These are phyloP conservation scores for Avicennia marina DNA, from an alignment of 257 asterid species.

Conservation along the genomic window DNA sequence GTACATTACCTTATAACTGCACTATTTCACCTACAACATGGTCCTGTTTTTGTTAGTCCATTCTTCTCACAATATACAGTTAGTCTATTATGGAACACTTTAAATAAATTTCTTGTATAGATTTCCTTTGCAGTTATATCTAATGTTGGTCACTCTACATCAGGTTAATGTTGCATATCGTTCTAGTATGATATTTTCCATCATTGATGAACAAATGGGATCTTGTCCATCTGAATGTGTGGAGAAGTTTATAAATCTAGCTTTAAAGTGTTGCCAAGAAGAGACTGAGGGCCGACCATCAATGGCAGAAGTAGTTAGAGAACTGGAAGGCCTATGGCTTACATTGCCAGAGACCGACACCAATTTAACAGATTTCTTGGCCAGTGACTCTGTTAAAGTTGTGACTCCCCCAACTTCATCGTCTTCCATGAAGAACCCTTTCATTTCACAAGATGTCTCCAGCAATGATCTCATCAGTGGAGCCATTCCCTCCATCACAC, in stretches of 20 bases:
- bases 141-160: too few species aligned
- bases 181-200: slow-evolving; percentile 58
- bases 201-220: slow-evolving; percentile 64
- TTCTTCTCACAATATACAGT: too few species aligned
- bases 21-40: too few species aligned
- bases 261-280: slow-evolving; percentile 67
- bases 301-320: slow-evolving; percentile 60
- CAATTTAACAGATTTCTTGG: slow-evolving; percentile 22
- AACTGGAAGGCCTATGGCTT: slow-evolving; percentile 50
- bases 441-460: slow-evolving; percentile 45
- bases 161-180: slow-evolving; percentile 70
- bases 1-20: too few species aligned
- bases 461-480: slow-evolving; percentile 74
- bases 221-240: slow-evolving; percentile 64
- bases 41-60: too few species aligned
- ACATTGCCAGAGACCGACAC: slow-evolving; percentile 60
- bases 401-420: slow-evolving; percentile 45
- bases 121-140: too few species aligned
- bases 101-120: too few species aligned
- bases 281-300: slow-evolving; percentile 61
- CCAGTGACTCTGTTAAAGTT: too few species aligned
- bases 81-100: too few species aligned
- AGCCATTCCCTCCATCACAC: too few species aligned
- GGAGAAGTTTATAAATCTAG: slow-evolving; percentile 52
- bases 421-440: slow-evolving; percentile 26